These are phyloP conservation scores for Fraxinus albicans DNA, from an alignment of 305 asterid species.

Conservation along the genomic window DNA sequence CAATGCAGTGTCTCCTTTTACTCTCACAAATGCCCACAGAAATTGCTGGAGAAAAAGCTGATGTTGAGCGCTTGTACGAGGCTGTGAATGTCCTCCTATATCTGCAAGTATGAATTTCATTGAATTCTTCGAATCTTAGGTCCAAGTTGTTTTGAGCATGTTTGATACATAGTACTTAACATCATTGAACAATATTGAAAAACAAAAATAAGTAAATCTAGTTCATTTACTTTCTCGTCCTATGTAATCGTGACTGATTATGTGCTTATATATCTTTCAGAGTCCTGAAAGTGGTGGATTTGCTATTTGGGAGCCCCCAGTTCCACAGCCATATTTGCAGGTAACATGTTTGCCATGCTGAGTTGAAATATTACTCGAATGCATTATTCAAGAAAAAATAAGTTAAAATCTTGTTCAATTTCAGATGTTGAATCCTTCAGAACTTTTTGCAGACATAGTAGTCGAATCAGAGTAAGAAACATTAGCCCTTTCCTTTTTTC, in stretches of 20 bases:
- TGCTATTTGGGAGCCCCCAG: constrained; percentile 77
- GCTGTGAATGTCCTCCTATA: constrained; percentile 66
- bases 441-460: constrained; percentile 81
- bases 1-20: constrained; percentile 52
- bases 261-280: constrained; percentile 27
- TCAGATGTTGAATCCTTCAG: constrained; percentile 78
- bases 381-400: not conserved
- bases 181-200: not conserved
- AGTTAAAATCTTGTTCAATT: not conserved
- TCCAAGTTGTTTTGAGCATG: not conserved
- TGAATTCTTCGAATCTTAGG: not conserved
- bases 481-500: not conserved
- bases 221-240: not conserved
- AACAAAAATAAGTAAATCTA: not conserved
- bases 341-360: constrained; percentile 16
- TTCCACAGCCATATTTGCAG: constrained; percentile 76
- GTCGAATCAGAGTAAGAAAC: constrained; percentile 73
- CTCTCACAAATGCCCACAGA: constrained; percentile 65
- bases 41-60: constrained; percentile 56
- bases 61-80: constrained; percentile 55
- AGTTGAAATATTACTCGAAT: not conserved
- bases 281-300: constrained; percentile 78
- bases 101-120: constrained; percentile 44
- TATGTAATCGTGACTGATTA: not conserved
- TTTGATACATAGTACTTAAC: not conserved